A percentile compares a stretch with the other conserved stretches of the same genome.
These are phyloP conservation scores for Dendrobium huoshanense DNA, from an alignment of 106 monocot species.

Conservation along the genomic window DNA sequence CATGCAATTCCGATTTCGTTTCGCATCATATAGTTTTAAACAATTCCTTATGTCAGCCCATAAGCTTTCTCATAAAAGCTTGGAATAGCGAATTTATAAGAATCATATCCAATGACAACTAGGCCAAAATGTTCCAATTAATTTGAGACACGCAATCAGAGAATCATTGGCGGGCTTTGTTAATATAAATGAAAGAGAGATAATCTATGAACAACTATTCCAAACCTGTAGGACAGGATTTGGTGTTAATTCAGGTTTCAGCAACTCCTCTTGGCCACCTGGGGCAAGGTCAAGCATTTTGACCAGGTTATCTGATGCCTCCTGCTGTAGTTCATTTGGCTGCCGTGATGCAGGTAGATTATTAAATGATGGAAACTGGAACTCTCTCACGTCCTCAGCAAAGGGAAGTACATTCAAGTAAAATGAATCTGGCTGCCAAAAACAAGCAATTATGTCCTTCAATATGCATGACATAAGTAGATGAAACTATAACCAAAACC, in stretches of 20 bases:
- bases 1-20: too few relatives aligned
- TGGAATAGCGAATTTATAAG: background rate
- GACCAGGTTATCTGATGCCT: slow-evolving; percentile 77
- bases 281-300: slow-evolving; percentile 70
- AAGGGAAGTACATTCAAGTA: slow-evolving; percentile 96
- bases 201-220: background rate
- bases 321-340: slow-evolving; percentile 73
- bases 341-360: slow-evolving; percentile 60
- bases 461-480: background rate
- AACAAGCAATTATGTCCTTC: background rate
- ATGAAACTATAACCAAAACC: background rate
- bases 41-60: background rate
- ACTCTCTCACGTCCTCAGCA: slow-evolving; percentile 93
- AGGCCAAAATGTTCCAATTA: background rate
- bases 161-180: background rate
- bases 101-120: background rate
- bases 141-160: background rate
- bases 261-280: slow-evolving; percentile 44
- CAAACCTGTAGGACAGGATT: slow-evolving; percentile 90
- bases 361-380: slow-evolving; percentile 85
- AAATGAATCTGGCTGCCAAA: slow-evolving; percentile 87
- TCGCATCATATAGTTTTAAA: background rate
- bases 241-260: slow-evolving; percentile 81
- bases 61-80: background rate
- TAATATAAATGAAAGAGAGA: background rate